A percentile compares a stretch with the other conserved stretches of the same genome.
Conservation (phyloP, 2,329 filamentous ascomycete species). For the Cryphonectria parasitica region DNA sequence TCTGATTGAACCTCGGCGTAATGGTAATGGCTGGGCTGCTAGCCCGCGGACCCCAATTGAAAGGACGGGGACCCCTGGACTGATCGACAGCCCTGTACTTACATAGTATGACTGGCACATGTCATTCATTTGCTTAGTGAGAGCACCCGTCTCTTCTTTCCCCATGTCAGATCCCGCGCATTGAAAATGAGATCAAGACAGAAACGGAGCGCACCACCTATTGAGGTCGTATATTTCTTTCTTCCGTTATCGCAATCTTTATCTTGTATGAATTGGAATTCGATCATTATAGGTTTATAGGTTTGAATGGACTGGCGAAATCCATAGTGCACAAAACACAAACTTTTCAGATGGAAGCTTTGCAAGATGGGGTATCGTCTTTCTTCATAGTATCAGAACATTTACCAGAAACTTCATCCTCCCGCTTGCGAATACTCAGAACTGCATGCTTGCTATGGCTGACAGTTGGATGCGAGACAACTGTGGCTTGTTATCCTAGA, state of each 20-base stretch:
- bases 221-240: no score
- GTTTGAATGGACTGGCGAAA: not conserved
- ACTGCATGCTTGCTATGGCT: not conserved
- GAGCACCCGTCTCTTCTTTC: not conserved
- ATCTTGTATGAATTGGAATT: rapidly evolving
- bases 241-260: not conserved
- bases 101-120: not conserved
- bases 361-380: not conserved
- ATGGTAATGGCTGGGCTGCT: conserved; percentile 2
- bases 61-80: not conserved
- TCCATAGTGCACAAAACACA: not conserved
- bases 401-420: not conserved
- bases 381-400: not conserved
- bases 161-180: not conserved
- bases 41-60: conserved; percentile 15
- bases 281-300: not conserved
- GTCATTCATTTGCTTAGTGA: not conserved
- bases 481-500: not conserved
- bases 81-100: not conserved
- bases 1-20: conserved; percentile 23
- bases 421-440: not conserved
- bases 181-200: not conserved
- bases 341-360: not conserved
- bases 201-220: not conserved
- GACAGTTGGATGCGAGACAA: not conserved